A percentile compares a stretch with the other conserved stretches of the same genome.
These are phyloP conservation scores for Holtermanniella nyarrowii DNA, from an alignment of 768 basidiomycete species.

Conservation along the genomic window DNA sequence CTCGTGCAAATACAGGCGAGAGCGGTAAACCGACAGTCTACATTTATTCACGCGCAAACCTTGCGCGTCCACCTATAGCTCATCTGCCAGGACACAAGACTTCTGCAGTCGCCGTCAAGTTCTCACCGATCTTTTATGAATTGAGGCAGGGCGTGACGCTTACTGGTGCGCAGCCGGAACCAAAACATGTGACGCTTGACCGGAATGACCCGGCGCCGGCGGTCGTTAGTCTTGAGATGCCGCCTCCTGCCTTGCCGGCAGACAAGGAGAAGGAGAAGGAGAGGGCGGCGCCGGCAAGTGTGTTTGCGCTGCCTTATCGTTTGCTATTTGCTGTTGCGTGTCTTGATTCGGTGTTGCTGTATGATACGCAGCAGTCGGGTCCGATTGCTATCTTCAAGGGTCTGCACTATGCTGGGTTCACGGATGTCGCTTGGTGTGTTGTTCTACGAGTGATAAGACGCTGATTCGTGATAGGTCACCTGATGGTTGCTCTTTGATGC, in stretches of 20 bases:
- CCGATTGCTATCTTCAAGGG: slow-evolving; percentile 87
- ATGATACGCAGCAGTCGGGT: slow-evolving; percentile 91
- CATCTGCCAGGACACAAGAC: slow-evolving; percentile 95
- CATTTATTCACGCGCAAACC: slow-evolving; percentile 91
- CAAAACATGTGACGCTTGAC: slow-evolving; percentile 54
- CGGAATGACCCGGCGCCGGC: slow-evolving; percentile 35
- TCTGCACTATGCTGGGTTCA: slow-evolving; percentile 94
- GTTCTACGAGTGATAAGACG: not conserved
- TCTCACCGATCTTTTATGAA: slow-evolving; percentile 88
- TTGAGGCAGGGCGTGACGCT: slow-evolving; percentile 49
- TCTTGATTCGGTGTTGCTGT: slow-evolving; percentile 87
- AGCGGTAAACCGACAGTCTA: slow-evolving; percentile 59
- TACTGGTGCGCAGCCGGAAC: slow-evolving; percentile 42
- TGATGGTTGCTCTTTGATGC: slow-evolving; percentile 83
- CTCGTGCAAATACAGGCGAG: slow-evolving; percentile 25
- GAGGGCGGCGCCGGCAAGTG: slow-evolving; percentile 45
- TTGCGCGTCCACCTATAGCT: slow-evolving; percentile 82
- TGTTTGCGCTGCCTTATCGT: slow-evolving; percentile 84
- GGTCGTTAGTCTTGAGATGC: slow-evolving; percentile 42
- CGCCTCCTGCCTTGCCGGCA: slow-evolving; percentile 56
- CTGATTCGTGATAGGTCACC: slow-evolving; percentile 59
- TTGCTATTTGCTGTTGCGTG: slow-evolving; percentile 93
- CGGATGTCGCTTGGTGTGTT: slow-evolving; percentile 85
- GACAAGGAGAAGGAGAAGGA: slow-evolving; percentile 33
- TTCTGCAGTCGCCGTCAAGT: slow-evolving; percentile 83